phyloP scores from a whole-genome alignment of 495 filamentous ascomycete genomes.

The Podospora anserina region DNA sequence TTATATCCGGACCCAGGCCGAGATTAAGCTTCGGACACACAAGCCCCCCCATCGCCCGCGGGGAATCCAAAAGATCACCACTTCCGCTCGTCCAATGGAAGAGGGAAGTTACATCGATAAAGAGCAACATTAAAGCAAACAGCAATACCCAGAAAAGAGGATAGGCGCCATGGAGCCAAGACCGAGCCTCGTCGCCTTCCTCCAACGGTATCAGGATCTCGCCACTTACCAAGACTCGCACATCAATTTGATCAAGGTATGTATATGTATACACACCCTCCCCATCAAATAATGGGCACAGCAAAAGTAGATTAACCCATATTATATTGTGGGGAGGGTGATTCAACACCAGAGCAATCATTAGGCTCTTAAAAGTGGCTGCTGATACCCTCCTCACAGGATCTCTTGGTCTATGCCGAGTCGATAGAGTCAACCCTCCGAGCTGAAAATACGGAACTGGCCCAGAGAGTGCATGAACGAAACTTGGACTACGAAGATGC shows the following conservation, averaged over 20 bases:
- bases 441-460: constrained; percentile 37
- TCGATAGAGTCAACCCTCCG: constrained; percentile 33
- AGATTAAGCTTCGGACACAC: not conserved
- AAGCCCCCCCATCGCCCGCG: not conserved
- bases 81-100: not conserved
- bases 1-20: not conserved
- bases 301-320: no score
- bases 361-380: not conserved
- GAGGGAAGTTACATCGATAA: no score
- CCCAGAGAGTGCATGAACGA: constrained; percentile 34
- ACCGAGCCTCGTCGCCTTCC: constrained; percentile 28
- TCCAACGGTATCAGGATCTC: constrained; percentile 41
- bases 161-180: constrained; percentile 1
- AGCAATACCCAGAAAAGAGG: not conserved
- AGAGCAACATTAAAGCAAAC: not conserved
- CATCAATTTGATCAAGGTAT: constrained; percentile 39
- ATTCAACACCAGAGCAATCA: not conserved
- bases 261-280: no score
- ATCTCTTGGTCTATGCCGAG: constrained; percentile 42
- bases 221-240: constrained; percentile 34
- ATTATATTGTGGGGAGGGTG: no score
- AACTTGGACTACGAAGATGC: constrained; percentile 46
- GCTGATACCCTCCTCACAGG: constrained; percentile 28
- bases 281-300: no score
- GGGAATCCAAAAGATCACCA: not conserved